phyloP scores from a whole-genome alignment of 1,284 basidiomycete species.

The Naganishia albida region DNA sequence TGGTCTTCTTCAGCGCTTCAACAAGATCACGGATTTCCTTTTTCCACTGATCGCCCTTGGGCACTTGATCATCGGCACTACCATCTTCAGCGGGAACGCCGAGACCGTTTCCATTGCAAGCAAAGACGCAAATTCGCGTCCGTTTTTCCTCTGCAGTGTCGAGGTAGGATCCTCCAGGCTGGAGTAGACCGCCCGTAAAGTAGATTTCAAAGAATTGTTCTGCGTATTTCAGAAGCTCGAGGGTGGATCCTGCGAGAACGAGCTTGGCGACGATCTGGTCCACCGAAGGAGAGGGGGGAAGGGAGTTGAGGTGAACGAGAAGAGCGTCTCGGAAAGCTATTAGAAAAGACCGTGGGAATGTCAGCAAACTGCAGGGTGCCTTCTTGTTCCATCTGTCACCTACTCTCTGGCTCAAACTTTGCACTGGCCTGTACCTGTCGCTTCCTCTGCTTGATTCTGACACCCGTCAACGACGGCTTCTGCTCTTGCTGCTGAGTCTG shows the following conservation, averaged over 20 bases:
- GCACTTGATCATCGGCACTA: conserved; percentile 37
- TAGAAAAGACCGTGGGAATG: neutral
- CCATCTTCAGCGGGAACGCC: conserved; percentile 37
- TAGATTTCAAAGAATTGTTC: conserved; percentile 93
- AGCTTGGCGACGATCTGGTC: conserved; percentile 63
- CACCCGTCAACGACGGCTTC: conserved; percentile 56
- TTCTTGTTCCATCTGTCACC: conserved; percentile 33
- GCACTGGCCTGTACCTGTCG: conserved; percentile 57
- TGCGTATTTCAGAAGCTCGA: conserved; percentile 94
- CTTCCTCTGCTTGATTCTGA: conserved; percentile 57
- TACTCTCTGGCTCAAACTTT: conserved; percentile 60
- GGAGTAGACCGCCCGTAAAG: conserved; percentile 88
- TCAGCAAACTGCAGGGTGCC: neutral
- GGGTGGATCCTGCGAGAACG: conserved; percentile 82
- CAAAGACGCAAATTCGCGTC: conserved; percentile 80
- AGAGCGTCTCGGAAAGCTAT: conserved; percentile 93
- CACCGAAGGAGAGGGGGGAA: conserved; percentile 72
- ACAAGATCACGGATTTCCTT: conserved; percentile 78
- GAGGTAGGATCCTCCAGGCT: conserved; percentile 88
- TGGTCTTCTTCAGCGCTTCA: conserved; percentile 90
- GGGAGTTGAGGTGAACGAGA: conserved; percentile 87
- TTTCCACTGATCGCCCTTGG: conserved; percentile 38
- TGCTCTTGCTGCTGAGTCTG: conserved; percentile 27
- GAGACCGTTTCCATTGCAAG: conserved; percentile 60
- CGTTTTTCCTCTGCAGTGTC: conserved; percentile 71